Evolutionary conservation across 1,284 basidiomycete genomes (phyloP).

Genomic region (Fistulinella cinereoalba): DNA sequence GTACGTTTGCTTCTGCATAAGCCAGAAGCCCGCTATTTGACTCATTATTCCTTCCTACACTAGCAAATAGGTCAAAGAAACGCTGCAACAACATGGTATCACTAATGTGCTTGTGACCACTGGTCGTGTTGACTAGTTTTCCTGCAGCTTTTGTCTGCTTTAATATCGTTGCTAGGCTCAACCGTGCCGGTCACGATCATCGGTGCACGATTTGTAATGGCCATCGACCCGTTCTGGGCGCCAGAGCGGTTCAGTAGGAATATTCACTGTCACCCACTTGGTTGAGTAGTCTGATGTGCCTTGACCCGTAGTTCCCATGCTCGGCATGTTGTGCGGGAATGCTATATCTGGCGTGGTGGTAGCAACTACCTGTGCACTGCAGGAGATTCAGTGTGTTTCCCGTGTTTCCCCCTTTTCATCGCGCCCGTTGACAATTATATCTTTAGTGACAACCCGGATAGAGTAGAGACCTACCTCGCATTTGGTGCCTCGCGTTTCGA

Average conservation of each 20-base stretch:
- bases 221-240: conserved; percentile 73
- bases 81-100: conserved; percentile 73
- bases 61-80: conserved; percentile 71
- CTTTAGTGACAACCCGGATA: conserved; percentile 73
- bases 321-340: conserved; percentile 85
- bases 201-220: conserved; percentile 77
- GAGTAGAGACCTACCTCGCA: conserved; percentile 79
- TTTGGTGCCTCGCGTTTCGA: conserved; percentile 80
- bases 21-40: neutral
- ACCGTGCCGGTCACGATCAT: conserved; percentile 80
- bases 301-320: conserved; percentile 64
- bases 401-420: neutral
- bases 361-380: conserved; percentile 61
- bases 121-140: neutral
- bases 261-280: neutral
- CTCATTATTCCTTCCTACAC: conserved; percentile 21
- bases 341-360: conserved; percentile 76
- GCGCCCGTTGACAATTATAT: conserved; percentile 1
- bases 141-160: conserved; percentile 63
- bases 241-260: conserved; percentile 74
- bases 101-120: conserved; percentile 1
- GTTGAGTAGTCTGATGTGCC: neutral
- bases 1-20: conserved; percentile 34
- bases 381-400: conserved; percentile 57
- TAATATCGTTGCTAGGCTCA: conserved; percentile 67